These are phyloP conservation scores for Arabidopsis arenosa DNA, from an alignment of 345 rosid species.

Conservation along the genomic window DNA sequence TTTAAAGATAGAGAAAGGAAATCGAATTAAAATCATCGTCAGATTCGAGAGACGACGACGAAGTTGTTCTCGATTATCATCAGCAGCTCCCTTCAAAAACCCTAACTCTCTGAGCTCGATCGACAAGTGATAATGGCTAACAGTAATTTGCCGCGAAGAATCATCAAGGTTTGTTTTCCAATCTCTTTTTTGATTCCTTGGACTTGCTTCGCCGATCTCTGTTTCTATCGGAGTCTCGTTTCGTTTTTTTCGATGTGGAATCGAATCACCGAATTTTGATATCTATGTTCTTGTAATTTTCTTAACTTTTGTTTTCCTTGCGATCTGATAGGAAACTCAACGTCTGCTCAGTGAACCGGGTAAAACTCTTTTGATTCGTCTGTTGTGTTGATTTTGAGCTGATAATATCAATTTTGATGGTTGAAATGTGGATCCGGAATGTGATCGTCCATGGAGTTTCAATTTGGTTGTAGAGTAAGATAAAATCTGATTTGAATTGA, in stretches of 20 bases:
- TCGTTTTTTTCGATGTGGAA: not conserved
- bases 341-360: conserved; percentile 99
- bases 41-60: conserved; percentile 29
- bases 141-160: conserved; percentile 93
- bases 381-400: not conserved
- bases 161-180: conserved; percentile 77
- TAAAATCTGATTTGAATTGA: not conserved
- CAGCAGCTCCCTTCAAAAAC: conserved; percentile 18
- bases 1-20: conserved; percentile 27
- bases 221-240: conserved; percentile 12
- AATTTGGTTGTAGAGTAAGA: conserved; percentile 4
- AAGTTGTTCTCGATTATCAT: conserved; percentile 15
- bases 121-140: conserved; percentile 62
- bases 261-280: not conserved
- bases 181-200: conserved; percentile 34
- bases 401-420: not conserved
- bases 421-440: conserved; percentile 11
- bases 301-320: conserved; percentile 9
- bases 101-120: conserved; percentile 37
- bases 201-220: conserved; percentile 13
- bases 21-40: conserved; percentile 32
- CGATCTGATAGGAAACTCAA: conserved; percentile 81
- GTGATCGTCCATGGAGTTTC: conserved; percentile 31
- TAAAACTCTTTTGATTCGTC: conserved; percentile 29
- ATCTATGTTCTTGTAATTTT: not conserved